Evolutionary conservation across 2,329 filamentous ascomycete species (phyloP), one percentile per base, ranked within the genome.

Genomic region (Fusarium tricinctum): DNA sequence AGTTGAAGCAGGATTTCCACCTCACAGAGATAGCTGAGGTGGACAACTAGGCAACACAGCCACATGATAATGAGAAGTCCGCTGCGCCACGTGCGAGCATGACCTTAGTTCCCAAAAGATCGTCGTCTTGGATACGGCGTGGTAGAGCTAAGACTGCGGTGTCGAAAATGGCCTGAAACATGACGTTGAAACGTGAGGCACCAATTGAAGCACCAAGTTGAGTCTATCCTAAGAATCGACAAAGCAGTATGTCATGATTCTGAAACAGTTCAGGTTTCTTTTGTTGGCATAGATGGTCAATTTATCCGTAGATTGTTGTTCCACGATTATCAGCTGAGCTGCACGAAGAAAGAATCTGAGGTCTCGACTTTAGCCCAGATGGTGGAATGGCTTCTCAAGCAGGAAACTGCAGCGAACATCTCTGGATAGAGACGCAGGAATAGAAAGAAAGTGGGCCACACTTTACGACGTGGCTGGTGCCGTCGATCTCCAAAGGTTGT

Each of bases 381-480:
- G 28, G 38, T 66, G 35, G 38, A 32, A 63, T 26, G 28, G 28
- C 13, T 45, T 28, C 53, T 59, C 39, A 54, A 59, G 52, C 33
- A 42, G 59, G 60, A 40, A 65, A 52, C 15, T 35, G 15, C 9
- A 51, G 55, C 44, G 61, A 66, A 65, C 9, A 65, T 66, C 63
- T 17, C 30, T 33, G 26, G 26, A 35, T 23, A 26, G 38, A 30
- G 42, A 57, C 58, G 33, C 53, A 68, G 62, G 60, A 73, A 68
- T 66, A 60, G 53, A 64, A 26, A 26, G 26, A 26, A 70, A 49
- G 57, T 68, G 60, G 70, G 54, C 39, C 55, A 47, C 30, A 33
- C 40, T 39, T 43, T 43, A 38, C 44, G 56, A 66, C 57, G 68
- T 72, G 70, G 66, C 66, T 70, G 54, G 53, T 66, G 57, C 43